Percentiles rank a stretch among this genome's conserved stretches.
phyloP scores from a whole-genome alignment of 768 basidiomycete species.

The Suillus subaureus region DNA sequence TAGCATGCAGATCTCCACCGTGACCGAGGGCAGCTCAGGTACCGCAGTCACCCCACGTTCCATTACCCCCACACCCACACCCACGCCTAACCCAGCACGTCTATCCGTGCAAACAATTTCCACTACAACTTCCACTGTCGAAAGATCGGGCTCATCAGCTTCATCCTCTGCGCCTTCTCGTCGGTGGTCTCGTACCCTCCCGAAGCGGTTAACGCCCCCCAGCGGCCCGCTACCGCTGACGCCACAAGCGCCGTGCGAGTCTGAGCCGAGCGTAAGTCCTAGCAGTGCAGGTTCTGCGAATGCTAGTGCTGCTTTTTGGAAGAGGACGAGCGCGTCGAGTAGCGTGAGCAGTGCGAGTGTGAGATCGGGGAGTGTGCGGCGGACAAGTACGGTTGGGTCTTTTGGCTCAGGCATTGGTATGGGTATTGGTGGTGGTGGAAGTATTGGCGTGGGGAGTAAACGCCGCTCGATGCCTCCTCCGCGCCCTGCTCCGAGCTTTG shows the following conservation, averaged over 20 bases:
- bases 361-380: constrained; percentile 8
- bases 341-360: constrained; percentile 47
- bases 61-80: neutral
- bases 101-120: constrained; percentile 1
- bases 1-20: constrained; percentile 16
- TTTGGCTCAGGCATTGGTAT: neutral
- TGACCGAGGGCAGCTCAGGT: neutral
- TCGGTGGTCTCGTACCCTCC: constrained; percentile 57
- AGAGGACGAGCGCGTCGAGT: constrained; percentile 49
- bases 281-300: constrained; percentile 38
- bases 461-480: constrained; percentile 72
- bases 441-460: constrained; percentile 36
- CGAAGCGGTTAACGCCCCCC: constrained; percentile 58
- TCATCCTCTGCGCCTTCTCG: constrained; percentile 31
- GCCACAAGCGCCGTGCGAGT: constrained; percentile 44
- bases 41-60: neutral
- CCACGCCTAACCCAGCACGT: neutral
- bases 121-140: constrained; percentile 18
- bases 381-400: neutral
- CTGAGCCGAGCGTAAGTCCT: neutral
- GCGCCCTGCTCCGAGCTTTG: constrained; percentile 70
- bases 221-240: constrained; percentile 43
- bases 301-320: constrained; percentile 42
- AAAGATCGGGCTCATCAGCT: constrained; percentile 24
- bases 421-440: neutral